Conservation (phyloP, 768 basidiomycete species). For the Pleurotus platypus region DNA sequence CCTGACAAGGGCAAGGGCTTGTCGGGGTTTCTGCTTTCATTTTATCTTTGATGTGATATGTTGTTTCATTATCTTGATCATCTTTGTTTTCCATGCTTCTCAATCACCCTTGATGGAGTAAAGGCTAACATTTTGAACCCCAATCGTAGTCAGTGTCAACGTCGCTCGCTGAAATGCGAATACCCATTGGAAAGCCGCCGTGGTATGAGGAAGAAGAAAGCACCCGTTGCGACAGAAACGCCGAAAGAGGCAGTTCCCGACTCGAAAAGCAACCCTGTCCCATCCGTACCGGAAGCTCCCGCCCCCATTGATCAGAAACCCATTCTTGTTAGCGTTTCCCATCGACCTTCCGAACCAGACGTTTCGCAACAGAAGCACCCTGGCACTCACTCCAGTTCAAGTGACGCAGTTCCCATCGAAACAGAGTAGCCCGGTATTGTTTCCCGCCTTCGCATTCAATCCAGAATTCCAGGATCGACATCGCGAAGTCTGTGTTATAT, state of each 20-base stretch:
- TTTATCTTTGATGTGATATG: too few relatives aligned
- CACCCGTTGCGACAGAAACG: slow-evolving; percentile 13
- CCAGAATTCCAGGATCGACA: too few relatives aligned
- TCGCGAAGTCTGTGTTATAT: too few relatives aligned
- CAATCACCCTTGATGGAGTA: slow-evolving; percentile 10
- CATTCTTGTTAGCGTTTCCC: not conserved
- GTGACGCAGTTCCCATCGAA: too few relatives aligned
- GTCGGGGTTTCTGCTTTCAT: too few relatives aligned
- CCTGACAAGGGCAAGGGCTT: too few relatives aligned
- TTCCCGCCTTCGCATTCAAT: too few relatives aligned
- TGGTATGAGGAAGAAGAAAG: slow-evolving; percentile 59
- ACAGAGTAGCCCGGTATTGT: too few relatives aligned
- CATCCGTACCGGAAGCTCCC: not conserved
- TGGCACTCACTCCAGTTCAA: too few relatives aligned
- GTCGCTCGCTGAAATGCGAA: slow-evolving; percentile 66
- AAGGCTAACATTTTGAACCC: slow-evolving; percentile 17
- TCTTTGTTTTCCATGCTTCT: slow-evolving; percentile 8
- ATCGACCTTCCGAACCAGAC: not conserved
- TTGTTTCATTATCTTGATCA: not conserved
- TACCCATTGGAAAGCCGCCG: slow-evolving; percentile 69
- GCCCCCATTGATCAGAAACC: not conserved
- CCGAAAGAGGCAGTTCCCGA: slow-evolving; percentile 19
- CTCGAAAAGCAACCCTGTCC: slow-evolving; percentile 13
- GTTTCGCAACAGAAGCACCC: not conserved
- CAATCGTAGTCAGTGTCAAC: slow-evolving; percentile 62